Evolutionary conservation across 257 asterid species (phyloP), one percentile per base, ranked within the genome.

Genomic region (Solanum ahanhuiri): DNA sequence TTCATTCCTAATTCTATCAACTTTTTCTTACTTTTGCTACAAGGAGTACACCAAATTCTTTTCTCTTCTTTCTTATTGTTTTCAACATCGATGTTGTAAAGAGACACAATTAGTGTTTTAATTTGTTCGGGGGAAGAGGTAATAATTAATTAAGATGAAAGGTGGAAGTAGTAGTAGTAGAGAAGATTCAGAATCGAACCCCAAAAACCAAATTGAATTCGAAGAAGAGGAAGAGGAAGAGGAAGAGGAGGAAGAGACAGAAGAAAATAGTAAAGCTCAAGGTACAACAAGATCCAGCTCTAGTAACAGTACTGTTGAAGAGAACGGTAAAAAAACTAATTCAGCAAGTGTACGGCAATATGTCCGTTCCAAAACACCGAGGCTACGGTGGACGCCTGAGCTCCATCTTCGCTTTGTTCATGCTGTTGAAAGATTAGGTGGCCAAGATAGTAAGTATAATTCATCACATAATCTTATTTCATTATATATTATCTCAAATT

Each of bases 341-440:
- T 88, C 93, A 30, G 99, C 95, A 92, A 93, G 97, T 81, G 98
- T 96, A 20, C 88, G 99, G 88, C 98, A 89, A 43, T 96, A 96
- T 63, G 66, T 90, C 85, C 95, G 99, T 22, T 96, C 99, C 0
- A 96, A 94, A 87, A 96, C 93, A 6, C 97, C 98, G 15, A 91
- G 99, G 31, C 96, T 96, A 35, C 92, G 99, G 15, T 95, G 98
- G 99, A 96, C 98, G 0, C 97, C 98, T 45, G 96, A 95, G 90
- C 98, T 96, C 88, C 97, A 95, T 66, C 94, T 94, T 90, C 91
- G 98, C 93, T 96, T 95, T 89, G 86, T 93, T 88, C 96, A 94
- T 31, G 98, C 98, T 6, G 94, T 96, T 89, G 95, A 96, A 83
- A 91, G 95, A 88, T 88, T 96, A 39, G 99, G 99, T 48, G 99